phyloP scores from a whole-genome alignment of 2,329 filamentous ascomycete genomes.

The Cercospora beticola region DNA sequence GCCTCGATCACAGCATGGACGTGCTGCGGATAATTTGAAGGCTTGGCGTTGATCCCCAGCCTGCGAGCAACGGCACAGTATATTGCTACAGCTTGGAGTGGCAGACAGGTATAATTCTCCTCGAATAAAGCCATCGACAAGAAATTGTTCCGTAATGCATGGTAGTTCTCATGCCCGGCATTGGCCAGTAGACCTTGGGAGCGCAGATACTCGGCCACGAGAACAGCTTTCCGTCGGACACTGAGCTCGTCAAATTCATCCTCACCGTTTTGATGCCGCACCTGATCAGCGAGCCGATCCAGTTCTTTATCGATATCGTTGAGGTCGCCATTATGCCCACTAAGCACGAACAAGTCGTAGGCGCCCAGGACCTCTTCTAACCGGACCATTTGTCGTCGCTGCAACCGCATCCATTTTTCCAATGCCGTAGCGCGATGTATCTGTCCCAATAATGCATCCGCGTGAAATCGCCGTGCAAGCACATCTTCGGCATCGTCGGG shows the following conservation, averaged over 20 bases:
- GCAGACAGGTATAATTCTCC: constrained; percentile 73
- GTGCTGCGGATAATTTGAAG: constrained; percentile 80
- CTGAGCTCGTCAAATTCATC: constrained; percentile 53
- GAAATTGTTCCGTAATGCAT: constrained; percentile 81
- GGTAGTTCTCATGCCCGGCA: constrained; percentile 65
- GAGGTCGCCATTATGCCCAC: constrained; percentile 70
- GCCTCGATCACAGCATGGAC: constrained; percentile 76
- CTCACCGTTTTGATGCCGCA: constrained; percentile 55
- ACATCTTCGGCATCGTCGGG: constrained; percentile 66
- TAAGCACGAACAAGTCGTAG: constrained; percentile 86
- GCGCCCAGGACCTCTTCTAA: constrained; percentile 75
- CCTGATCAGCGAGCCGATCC: constrained; percentile 59
- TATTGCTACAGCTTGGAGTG: constrained; percentile 82
- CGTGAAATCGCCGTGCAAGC: constrained; percentile 75
- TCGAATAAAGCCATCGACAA: constrained; percentile 77
- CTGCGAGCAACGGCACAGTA: constrained; percentile 77
- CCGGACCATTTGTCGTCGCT: constrained; percentile 52
- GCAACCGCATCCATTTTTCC: constrained; percentile 68
- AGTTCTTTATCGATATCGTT: constrained; percentile 63
- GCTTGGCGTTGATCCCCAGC: constrained; percentile 72
- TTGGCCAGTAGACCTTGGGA: constrained; percentile 65
- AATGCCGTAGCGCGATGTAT: constrained; percentile 80
- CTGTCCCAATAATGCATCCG: constrained; percentile 69
- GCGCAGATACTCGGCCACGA: constrained; percentile 69
- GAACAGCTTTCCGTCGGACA: constrained; percentile 66